Percentiles rank a stretch among this genome's conserved stretches.
Evolutionary conservation across 2,329 filamentous ascomycete species (phyloP).

Genomic region (Diaporthe humulicola): DNA sequence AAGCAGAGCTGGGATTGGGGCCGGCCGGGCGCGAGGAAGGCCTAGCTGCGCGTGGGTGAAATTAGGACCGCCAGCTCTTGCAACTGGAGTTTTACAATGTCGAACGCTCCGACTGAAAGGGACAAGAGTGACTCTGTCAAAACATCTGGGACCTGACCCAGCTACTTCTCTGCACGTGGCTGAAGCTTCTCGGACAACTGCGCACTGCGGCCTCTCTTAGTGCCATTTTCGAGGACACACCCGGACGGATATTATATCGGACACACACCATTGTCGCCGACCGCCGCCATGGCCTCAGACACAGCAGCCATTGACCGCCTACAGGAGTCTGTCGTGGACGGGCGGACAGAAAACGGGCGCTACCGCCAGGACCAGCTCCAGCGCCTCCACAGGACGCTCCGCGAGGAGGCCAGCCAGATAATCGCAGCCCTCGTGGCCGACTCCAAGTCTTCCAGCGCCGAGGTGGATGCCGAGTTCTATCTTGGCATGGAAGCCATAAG

Average conservation of each 20-base stretch:
- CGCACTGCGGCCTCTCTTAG: not conserved
- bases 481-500: constrained; percentile 48
- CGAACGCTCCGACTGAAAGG: not conserved
- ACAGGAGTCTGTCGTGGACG: constrained; percentile 52
- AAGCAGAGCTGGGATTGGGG: not conserved
- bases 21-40: constrained; percentile 2
- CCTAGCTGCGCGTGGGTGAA: not conserved
- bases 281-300: constrained; percentile 26
- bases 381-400: constrained; percentile 50
- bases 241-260: not conserved
- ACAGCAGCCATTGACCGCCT: constrained; percentile 47
- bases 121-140: not conserved
- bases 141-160: not conserved
- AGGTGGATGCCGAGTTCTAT: constrained; percentile 51
- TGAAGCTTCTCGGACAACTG: not conserved
- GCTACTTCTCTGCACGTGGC: not conserved
- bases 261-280: not conserved
- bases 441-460: constrained; percentile 46
- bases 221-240: not conserved
- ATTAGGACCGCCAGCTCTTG: not conserved
- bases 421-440: constrained; percentile 50
- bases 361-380: constrained; percentile 56
- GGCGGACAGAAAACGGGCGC: constrained; percentile 52
- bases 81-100: not conserved
- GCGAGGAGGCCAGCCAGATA: constrained; percentile 46